Evolutionary conservation across 441 rosid species (phyloP).

Genomic region (Daphne laureola): DNA sequence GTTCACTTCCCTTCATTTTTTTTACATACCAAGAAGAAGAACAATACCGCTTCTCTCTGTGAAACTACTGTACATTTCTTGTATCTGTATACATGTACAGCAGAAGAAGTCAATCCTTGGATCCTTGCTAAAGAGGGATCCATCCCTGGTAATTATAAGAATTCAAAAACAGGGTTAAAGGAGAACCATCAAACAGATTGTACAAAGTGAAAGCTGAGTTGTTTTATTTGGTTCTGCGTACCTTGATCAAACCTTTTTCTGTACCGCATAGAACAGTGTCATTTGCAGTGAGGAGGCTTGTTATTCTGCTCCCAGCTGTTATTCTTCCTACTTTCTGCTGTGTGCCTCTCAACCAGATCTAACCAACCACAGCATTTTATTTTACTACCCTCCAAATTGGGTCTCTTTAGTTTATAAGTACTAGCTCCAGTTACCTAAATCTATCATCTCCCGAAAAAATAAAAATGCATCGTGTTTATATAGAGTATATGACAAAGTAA

Average conservation of each 20-base stretch:
- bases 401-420: no score
- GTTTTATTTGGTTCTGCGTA: conserved; percentile 10
- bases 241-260: conserved; percentile 83
- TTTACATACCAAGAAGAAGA: no score
- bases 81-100: no score
- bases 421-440: no score
- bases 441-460: not conserved
- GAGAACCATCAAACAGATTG: not conserved
- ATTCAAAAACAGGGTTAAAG: conserved; percentile 4
- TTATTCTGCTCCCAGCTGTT: conserved; percentile 85
- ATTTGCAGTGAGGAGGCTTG: conserved; percentile 77
- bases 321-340: conserved; percentile 82
- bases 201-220: not conserved
- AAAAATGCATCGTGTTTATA: not conserved
- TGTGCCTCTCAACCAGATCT: conserved; percentile 87
- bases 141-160: conserved; percentile 46
- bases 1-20: no score
- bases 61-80: no score
- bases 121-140: conserved; percentile 52
- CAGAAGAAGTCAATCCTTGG: conserved; percentile 5
- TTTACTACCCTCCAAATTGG: no score
- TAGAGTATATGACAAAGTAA: conserved; percentile 5
- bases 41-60: no score
- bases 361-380: no score
- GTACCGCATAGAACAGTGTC: conserved; percentile 80